A percentile compares a stretch with the other conserved stretches of the same genome.
Conservation (phyloP, 176 grass and related monocot genomes). For the Oryza meridionalis region DNA sequence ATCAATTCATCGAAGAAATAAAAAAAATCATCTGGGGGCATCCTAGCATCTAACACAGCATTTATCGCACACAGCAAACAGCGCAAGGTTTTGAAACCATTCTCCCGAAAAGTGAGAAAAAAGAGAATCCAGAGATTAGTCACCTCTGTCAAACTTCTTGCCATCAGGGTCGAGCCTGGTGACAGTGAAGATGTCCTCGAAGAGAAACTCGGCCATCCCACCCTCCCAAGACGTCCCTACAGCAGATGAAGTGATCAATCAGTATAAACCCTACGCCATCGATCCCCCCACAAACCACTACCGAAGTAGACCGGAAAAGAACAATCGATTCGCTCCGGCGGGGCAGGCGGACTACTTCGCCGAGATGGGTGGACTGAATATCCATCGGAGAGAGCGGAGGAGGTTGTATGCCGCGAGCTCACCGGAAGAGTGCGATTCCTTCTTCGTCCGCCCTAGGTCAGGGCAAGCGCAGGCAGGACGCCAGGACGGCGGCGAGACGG, state of each 20-base stretch:
- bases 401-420: neutral
- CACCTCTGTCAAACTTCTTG: constrained; percentile 87
- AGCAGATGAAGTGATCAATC: neutral
- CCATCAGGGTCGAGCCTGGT: constrained; percentile 58
- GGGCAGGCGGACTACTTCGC: neutral
- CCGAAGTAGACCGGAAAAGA: neutral
- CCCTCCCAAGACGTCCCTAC: neutral
- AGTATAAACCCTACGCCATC: neutral
- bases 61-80: no score
- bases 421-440: neutral
- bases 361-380: neutral
- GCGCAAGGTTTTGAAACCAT: no score
- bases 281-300: neutral
- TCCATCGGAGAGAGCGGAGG: neutral
- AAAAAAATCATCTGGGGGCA: no score
- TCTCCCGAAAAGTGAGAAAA: neutral
- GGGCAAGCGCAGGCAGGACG: neutral
- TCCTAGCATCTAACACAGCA: no score
- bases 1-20: no score
- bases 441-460: neutral
- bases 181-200: constrained; percentile 5
- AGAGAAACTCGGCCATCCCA: neutral
- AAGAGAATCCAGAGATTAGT: constrained; percentile 22
- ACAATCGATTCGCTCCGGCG: neutral
- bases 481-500: neutral